Evolutionary conservation across 2,329 filamentous ascomycete genomes (phyloP).

Genomic region (Fusarium sp.): DNA sequence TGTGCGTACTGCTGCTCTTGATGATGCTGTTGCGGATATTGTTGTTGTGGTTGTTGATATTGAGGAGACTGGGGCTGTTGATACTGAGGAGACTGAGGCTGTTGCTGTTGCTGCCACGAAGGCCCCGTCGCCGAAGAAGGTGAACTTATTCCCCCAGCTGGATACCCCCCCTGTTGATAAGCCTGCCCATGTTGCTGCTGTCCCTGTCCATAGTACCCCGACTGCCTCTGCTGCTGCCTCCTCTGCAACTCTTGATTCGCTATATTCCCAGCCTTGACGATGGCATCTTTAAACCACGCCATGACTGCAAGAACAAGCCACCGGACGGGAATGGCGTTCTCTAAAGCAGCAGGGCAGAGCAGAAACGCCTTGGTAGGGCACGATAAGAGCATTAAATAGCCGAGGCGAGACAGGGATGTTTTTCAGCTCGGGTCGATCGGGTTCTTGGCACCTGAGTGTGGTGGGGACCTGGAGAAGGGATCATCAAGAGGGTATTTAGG

Average conservation of each 20-base stretch:
- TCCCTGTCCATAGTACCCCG: background rate
- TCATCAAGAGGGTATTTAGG: too few relatives aligned
- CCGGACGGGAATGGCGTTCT: background rate
- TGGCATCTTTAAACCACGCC: conserved; percentile 42
- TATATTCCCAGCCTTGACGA: conserved; percentile 46
- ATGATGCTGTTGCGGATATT: conserved; percentile 8
- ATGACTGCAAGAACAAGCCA: conserved; percentile 15
- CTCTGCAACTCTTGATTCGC: conserved; percentile 41
- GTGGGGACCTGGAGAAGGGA: too few relatives aligned
- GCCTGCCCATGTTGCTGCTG: conserved; percentile 7
- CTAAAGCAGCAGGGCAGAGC: too few relatives aligned
- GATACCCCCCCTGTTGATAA: conserved; percentile 13
- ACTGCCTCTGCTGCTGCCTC: conserved; percentile 13
- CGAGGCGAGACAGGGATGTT: background rate
- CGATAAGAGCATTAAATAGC: conserved; percentile 22
- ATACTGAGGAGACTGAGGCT: conserved; percentile 11
- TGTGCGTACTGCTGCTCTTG: conserved; percentile 31
- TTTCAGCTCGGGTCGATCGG: conserved; percentile 32
- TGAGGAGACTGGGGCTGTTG: conserved; percentile 17
- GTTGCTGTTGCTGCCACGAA: conserved; percentile 24
- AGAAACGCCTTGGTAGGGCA: background rate
- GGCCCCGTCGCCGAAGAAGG: background rate
- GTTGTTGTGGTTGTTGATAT: background rate
- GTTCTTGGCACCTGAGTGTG: conserved; percentile 6
- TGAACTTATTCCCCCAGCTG: background rate